Evolutionary conservation across 257 asterid species (phyloP), one percentile per base, ranked within the genome.

Genomic region (Salvia hispanica): DNA sequence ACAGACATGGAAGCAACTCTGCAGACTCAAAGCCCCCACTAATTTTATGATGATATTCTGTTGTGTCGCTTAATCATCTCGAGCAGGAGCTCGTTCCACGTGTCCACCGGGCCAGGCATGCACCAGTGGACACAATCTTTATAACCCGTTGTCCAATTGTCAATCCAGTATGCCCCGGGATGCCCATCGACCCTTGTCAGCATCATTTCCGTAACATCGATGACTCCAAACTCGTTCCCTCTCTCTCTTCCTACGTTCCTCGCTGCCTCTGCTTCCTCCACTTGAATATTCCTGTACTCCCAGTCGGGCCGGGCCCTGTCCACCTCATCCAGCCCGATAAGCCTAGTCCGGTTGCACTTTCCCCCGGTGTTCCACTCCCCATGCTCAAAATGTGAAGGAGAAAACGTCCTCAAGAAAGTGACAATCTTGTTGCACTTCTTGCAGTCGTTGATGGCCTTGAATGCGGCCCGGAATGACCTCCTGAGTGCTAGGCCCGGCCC

Each of bases 51-150:
- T 25, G 66, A 46, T 11, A 36, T 15, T 34, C 0, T 13, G 6
- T 0, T 37, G 62, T 15, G 40, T 54, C 79, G 54, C 57, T 43
- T 60, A 12, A 80, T 74, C 71, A 70, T 6, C 62, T 83, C 82
- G 13, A 84, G 64, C 73, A 85, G 56, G 66, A 85, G 78, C 66
- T 82, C 76, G 60, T 82, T 85, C 91, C 91, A 85, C 2, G 81
- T 65, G 62, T 85, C 88, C 7, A 80, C 36, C 1, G 91, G 91
- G 9, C 88, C 91, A 0, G 91, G 88, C 21, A 82, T 18, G 66
- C 91, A 85, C 88, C 91, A 85, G 48, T 82, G 91, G 6, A 78
- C 64, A 28, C 91, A 85, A 61, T 83, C 86, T 25, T 66, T 82
- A 42, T 76, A 80, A 5, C 81, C 82, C 57, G 80, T 78, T 76